Evolutionary conservation across 192 early-diverging fungal genomes (phyloP).

Genomic region (Entomortierella parvispora): DNA sequence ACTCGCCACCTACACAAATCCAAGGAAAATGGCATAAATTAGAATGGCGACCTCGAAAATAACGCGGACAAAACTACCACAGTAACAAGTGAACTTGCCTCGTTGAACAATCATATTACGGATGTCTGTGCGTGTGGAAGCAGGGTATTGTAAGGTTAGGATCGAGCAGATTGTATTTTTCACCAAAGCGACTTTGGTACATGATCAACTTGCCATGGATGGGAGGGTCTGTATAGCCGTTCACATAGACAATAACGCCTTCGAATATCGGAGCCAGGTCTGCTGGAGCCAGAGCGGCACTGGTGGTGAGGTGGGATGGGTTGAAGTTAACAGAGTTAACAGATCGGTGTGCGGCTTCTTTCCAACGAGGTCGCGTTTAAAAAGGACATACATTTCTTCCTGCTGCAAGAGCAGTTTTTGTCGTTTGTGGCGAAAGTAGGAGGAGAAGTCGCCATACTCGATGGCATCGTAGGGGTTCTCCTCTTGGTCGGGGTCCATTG

Average conservation of each 20-base stretch:
- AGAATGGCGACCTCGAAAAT: neutral
- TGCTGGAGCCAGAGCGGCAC: constrained; percentile 24
- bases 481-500: constrained; percentile 28
- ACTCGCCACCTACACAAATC: constrained; percentile 32
- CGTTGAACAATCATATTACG: constrained; percentile 63
- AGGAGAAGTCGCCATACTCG: constrained; percentile 57
- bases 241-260: constrained; percentile 65
- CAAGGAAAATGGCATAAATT: neutral
- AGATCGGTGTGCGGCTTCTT: neutral
- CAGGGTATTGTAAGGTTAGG: too few relatives aligned
- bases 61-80: constrained; percentile 13
- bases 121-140: constrained; percentile 11
- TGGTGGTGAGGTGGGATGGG: neutral
- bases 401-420: constrained; percentile 60
- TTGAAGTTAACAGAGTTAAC: neutral
- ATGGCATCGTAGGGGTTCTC: constrained; percentile 58
- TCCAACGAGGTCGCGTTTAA: neutral
- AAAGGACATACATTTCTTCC: constrained; percentile 39
- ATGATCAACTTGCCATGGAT: constrained; percentile 49
- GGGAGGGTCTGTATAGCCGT: constrained; percentile 75
- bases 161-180: too few relatives aligned
- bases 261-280: constrained; percentile 51
- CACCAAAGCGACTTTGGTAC: too few relatives aligned
- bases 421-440: constrained; percentile 62
- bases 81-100: constrained; percentile 63